A percentile compares a stretch with the other conserved stretches of the same genome.
Conservation (phyloP, 2,329 filamentous ascomycete species). For the Trichophyton equinum region DNA sequence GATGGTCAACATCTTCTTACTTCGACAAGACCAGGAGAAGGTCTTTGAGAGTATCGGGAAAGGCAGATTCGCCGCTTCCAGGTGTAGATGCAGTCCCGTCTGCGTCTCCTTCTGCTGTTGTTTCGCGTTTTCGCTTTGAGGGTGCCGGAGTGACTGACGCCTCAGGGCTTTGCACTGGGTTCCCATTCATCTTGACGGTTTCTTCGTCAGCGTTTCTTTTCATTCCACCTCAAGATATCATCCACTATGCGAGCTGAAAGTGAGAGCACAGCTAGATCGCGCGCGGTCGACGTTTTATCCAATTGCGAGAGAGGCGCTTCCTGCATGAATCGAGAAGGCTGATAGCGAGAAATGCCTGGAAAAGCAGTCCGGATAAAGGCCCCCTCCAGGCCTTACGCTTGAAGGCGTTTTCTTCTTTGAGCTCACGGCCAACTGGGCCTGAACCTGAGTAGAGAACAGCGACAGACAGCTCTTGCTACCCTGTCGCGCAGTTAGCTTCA, state of each 20-base stretch:
- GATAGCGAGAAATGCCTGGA: background rate
- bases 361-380: too few relatives aligned
- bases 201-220: conserved; percentile 22
- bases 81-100: conserved; percentile 15
- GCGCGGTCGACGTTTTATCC: background rate
- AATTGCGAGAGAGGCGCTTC: background rate
- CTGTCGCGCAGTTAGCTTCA: background rate
- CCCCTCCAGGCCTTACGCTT: background rate
- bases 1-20: conserved; percentile 15
- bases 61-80: conserved; percentile 17
- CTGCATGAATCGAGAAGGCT: background rate
- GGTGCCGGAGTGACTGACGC: conserved; percentile 23
- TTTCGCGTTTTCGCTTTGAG: conserved; percentile 32
- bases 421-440: background rate
- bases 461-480: background rate
- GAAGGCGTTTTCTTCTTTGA: background rate
- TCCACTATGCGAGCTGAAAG: background rate
- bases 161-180: conserved; percentile 15
- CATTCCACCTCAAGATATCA: conserved; percentile 4
- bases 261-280: background rate
- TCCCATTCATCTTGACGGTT: conserved; percentile 26
- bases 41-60: conserved; percentile 27
- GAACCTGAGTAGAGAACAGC: background rate
- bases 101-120: conserved; percentile 11
- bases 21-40: conserved; percentile 24